Conservation (phyloP, 768 basidiomycete species). For the Trametes gibbosa region DNA sequence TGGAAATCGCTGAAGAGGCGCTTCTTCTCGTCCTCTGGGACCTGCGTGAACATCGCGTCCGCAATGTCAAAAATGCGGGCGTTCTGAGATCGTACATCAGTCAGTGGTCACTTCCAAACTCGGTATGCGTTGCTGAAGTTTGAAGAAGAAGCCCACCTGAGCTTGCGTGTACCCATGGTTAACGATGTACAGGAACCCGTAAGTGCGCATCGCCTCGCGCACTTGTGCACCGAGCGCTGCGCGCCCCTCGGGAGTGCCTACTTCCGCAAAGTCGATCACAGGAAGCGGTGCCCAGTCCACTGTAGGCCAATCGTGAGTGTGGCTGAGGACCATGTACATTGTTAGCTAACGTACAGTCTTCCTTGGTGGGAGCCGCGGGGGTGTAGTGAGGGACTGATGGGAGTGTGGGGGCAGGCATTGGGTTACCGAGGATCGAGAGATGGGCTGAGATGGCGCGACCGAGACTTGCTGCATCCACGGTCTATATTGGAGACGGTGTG, state of each 20-base stretch:
- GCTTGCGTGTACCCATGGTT: slow-evolving; percentile 17
- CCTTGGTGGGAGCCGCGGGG: not conserved
- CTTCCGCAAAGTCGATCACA: slow-evolving; percentile 48
- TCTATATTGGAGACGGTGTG: too few relatives aligned
- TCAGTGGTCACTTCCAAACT: too few relatives aligned
- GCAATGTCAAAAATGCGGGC: slow-evolving; percentile 37
- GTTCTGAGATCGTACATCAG: slow-evolving; percentile 19
- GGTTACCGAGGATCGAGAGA: too few relatives aligned
- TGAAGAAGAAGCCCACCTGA: slow-evolving; percentile 4
- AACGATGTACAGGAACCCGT: slow-evolving; percentile 40
- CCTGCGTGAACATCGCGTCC: slow-evolving; percentile 34
- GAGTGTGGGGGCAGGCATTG: not conserved
- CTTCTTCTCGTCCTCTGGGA: slow-evolving; percentile 33
- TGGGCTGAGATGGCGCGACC: too few relatives aligned
- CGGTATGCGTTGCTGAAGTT: too few relatives aligned
- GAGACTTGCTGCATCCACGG: too few relatives aligned
- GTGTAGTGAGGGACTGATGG: slow-evolving; percentile 1
- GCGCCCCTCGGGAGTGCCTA: slow-evolving; percentile 37
- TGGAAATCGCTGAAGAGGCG: slow-evolving; percentile 31
- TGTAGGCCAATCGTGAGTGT: slow-evolving; percentile 23
- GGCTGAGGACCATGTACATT: too few relatives aligned
- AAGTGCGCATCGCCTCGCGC: slow-evolving; percentile 43
- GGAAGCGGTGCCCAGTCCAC: slow-evolving; percentile 52
- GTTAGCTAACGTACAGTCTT: not conserved
- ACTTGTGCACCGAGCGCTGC: slow-evolving; percentile 38